Percentiles rank a stretch among this genome's conserved stretches.
Evolutionary conservation across 495 filamentous ascomycete genomes (phyloP).

Genomic region (Xylaria acuta): DNA sequence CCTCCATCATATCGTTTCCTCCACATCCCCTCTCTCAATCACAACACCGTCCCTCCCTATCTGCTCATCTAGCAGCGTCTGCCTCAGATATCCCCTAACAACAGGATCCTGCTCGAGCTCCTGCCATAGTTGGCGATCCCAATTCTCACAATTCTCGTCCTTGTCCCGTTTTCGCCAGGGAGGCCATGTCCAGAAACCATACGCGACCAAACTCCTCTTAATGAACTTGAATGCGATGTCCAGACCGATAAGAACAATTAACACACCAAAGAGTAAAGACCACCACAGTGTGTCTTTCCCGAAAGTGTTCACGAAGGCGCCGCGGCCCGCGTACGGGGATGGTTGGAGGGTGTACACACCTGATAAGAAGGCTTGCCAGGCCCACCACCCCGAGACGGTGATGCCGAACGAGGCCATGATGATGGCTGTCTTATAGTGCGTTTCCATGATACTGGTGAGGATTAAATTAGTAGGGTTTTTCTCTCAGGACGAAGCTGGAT

Average conservation of each 20-base stretch:
- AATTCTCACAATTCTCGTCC: constrained; percentile 45
- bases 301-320: constrained; percentile 68
- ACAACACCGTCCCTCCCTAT: not conserved
- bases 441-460: constrained; percentile 65
- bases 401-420: constrained; percentile 67
- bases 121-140: constrained; percentile 56
- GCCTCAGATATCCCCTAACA: constrained; percentile 31
- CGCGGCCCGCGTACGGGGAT: constrained; percentile 72
- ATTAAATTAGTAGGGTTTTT: constrained; percentile 2
- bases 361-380: constrained; percentile 79
- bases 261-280: constrained; percentile 63
- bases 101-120: constrained; percentile 50
- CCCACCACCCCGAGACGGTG: constrained; percentile 57
- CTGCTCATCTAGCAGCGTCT: constrained; percentile 7
- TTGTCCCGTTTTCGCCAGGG: constrained; percentile 31
- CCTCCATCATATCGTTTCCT: not conserved
- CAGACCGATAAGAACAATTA: constrained; percentile 41
- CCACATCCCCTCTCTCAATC: not conserved
- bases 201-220: constrained; percentile 44
- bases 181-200: constrained; percentile 46
- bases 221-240: constrained; percentile 45
- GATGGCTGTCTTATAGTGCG: constrained; percentile 79
- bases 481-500: not conserved
- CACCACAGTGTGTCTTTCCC: constrained; percentile 79
- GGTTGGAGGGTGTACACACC: constrained; percentile 64